Conservation (phyloP, 495 filamentous ascomycete species). For the Aeminium ludgeri region DNA sequence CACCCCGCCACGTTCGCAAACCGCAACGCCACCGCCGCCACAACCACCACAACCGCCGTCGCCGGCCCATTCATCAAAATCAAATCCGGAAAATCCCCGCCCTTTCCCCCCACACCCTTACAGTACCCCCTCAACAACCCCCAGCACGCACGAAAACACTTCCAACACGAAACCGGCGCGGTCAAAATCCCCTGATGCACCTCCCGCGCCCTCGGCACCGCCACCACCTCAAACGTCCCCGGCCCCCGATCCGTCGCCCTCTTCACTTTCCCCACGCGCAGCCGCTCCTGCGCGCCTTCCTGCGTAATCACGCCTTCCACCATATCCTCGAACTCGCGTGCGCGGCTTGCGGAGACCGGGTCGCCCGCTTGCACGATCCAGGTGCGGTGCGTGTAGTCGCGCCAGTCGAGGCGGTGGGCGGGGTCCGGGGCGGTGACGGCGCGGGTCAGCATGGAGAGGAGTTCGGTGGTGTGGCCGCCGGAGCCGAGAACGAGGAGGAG, state of each 20-base stretch:
- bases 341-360: constrained; percentile 49
- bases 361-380: constrained; percentile 72
- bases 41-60: constrained; percentile 61
- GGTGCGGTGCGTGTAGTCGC: constrained; percentile 47
- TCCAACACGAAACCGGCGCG: constrained; percentile 41
- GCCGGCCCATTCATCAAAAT: constrained; percentile 82
- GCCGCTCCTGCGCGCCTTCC: constrained; percentile 2
- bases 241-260: constrained; percentile 9
- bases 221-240: constrained; percentile 36
- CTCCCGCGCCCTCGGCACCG: constrained; percentile 50
- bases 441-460: constrained; percentile 59
- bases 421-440: constrained; percentile 26
- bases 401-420: constrained; percentile 20
- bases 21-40: constrained; percentile 51
- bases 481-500: constrained; percentile 74
- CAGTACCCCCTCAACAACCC: constrained; percentile 4
- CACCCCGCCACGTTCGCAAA: constrained; percentile 33
- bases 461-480: constrained; percentile 88
- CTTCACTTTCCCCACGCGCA: constrained; percentile 4
- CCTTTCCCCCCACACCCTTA: constrained; percentile 6
- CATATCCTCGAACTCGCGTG: constrained; percentile 42
- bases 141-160: neutral
- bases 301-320: neutral
- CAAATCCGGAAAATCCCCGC: constrained; percentile 40
- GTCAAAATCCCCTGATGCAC: constrained; percentile 65